These are phyloP conservation scores for Agaricus blazei DNA, from an alignment of 768 basidiomycete species.

Conservation along the genomic window DNA sequence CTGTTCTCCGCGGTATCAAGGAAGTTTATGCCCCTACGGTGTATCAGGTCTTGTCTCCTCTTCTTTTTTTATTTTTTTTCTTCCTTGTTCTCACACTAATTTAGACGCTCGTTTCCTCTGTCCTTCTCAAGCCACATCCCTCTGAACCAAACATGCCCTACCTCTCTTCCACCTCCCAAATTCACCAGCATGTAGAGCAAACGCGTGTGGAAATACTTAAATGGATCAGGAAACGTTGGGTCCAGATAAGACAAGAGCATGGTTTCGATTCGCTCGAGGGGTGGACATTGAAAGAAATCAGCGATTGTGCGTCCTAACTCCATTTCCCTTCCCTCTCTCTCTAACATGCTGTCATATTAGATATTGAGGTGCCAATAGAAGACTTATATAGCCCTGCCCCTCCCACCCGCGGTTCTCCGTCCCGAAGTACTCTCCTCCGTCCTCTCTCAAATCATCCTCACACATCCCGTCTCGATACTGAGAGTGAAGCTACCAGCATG, in stretches of 20 bases:
- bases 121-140: constrained; percentile 65
- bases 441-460: constrained; percentile 27
- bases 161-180: constrained; percentile 63
- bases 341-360: constrained; percentile 28
- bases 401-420: constrained; percentile 9
- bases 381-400: constrained; percentile 56
- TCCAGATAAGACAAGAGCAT: constrained; percentile 64
- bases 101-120: constrained; percentile 67
- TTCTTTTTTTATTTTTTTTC: background rate
- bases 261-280: constrained; percentile 80
- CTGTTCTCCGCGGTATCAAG: constrained; percentile 54
- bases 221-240: constrained; percentile 80
- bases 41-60: constrained; percentile 59
- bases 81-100: background rate
- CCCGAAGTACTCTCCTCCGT: constrained; percentile 16
- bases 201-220: constrained; percentile 58
- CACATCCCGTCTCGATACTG: constrained; percentile 30
- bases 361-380: constrained; percentile 74
- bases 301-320: constrained; percentile 53
- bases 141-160: constrained; percentile 55
- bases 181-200: constrained; percentile 71
- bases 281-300: constrained; percentile 88
- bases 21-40: constrained; percentile 60
- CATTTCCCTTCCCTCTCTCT: background rate
- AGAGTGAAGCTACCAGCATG: constrained; percentile 39